Evolutionary conservation across 306 rosid species (phyloP).

Genomic region (Macrotyloma uniflorum): DNA sequence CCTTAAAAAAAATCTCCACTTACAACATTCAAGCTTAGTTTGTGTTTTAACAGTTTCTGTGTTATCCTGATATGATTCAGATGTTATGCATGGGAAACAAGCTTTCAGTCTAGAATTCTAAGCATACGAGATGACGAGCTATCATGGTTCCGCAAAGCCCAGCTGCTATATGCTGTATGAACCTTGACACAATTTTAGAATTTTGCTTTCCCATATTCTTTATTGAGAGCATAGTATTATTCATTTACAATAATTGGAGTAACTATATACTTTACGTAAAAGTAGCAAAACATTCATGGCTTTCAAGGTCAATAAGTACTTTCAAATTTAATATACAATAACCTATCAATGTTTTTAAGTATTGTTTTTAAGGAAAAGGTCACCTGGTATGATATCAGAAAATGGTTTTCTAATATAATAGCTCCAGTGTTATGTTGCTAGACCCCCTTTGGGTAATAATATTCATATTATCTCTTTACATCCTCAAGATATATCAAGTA

Average conservation of each 20-base stretch:
- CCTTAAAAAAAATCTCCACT: neutral
- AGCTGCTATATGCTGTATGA: constrained; percentile 73
- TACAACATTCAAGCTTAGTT: neutral
- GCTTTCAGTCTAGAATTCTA: constrained; percentile 76
- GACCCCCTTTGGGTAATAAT: neutral
- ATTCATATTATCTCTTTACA: neutral
- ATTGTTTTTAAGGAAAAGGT: constrained; percentile 19
- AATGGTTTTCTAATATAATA: neutral
- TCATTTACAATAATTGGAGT: constrained; percentile 14
- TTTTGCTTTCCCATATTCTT: neutral
- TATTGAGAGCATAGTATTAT: neutral
- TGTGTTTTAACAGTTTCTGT: constrained; percentile 21
- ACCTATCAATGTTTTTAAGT: neutral
- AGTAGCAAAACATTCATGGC: neutral
- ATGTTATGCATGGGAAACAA: constrained; percentile 93
- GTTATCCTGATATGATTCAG: constrained; percentile 56
- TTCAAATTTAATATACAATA: neutral
- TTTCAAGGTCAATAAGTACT: neutral
- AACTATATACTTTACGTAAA: constrained; percentile 12
- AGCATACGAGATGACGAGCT: constrained; percentile 68
- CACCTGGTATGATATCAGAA: neutral
- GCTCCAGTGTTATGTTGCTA: neutral
- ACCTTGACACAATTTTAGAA: constrained; percentile 28
- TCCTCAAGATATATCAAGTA: neutral
- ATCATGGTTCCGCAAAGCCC: constrained; percentile 72